These are phyloP conservation scores for Galerina sulciceps DNA, from an alignment of 768 basidiomycete genomes.

Conservation along the genomic window DNA sequence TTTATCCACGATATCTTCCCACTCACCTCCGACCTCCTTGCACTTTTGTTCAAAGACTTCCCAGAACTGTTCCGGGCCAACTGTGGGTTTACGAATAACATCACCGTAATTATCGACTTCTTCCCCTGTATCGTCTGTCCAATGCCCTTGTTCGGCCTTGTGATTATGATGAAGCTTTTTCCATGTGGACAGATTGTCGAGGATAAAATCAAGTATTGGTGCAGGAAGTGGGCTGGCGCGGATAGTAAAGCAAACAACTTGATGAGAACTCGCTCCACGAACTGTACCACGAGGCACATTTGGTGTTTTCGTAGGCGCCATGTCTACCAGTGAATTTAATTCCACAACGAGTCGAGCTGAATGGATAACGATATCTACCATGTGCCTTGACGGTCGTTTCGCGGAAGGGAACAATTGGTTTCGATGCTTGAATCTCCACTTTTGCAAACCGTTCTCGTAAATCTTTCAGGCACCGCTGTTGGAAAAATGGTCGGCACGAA, in stretches of 20 bases:
- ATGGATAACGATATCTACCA: conserved; percentile 46
- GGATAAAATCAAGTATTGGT: conserved; percentile 74
- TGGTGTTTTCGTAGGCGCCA: conserved; percentile 80
- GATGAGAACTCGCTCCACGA: conserved; percentile 66
- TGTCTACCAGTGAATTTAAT: conserved; percentile 57
- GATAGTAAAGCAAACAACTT: conserved; percentile 80
- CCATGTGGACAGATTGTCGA: conserved; percentile 69
- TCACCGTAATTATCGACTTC: conserved; percentile 60
- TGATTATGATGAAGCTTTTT: conserved; percentile 61
- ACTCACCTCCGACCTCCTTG: conserved; percentile 79
- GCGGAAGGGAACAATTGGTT: conserved; percentile 96
- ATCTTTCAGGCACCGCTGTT: conserved; percentile 92
- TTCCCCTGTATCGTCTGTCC: conserved; percentile 36
- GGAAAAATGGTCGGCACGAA: conserved; percentile 1
- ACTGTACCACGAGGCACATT: conserved; percentile 80
- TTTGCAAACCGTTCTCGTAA: conserved; percentile 94
- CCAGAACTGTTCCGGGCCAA: conserved; percentile 85
- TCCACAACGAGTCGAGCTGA: not conserved
- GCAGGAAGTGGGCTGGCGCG: conserved; percentile 82
- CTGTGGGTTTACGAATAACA: conserved; percentile 61
- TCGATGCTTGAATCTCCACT: conserved; percentile 90
- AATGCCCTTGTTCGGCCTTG: conserved; percentile 30
- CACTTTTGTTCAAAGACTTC: conserved; percentile 64
- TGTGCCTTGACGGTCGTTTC: conserved; percentile 87
- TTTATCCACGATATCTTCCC: conserved; percentile 69